Evolutionary conservation across 345 rosid genomes (phyloP).

Genomic region (Salix koriyanagi): DNA sequence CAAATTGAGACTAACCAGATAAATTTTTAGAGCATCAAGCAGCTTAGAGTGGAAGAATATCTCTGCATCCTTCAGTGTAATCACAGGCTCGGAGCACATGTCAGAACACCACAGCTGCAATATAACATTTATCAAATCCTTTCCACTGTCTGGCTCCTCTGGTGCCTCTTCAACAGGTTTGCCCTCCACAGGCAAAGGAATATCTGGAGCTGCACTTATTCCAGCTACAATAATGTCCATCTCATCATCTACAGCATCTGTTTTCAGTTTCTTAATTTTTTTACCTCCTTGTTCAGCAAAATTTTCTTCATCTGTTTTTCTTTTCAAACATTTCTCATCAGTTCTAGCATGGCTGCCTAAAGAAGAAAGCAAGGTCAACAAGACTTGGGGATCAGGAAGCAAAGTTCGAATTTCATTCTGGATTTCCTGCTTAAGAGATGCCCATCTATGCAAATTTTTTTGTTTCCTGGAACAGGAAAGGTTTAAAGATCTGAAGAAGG

Average conservation of each 20-base stretch:
- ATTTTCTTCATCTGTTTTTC: slow-evolving; percentile 38
- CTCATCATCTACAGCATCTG: slow-evolving; percentile 31
- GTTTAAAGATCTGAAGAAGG: slow-evolving; percentile 46
- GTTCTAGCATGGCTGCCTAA: slow-evolving; percentile 32
- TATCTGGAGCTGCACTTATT: slow-evolving; percentile 34
- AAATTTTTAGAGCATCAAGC: slow-evolving; percentile 64
- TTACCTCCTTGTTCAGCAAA: slow-evolving; percentile 18
- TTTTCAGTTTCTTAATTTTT: slow-evolving; percentile 45
- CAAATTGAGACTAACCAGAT: slow-evolving; percentile 48
- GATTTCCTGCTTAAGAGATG: slow-evolving; percentile 51
- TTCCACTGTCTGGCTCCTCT: slow-evolving; percentile 40
- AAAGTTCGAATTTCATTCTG: slow-evolving; percentile 59
- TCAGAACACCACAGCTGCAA: slow-evolving; percentile 70
- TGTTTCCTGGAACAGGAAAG: slow-evolving; percentile 25
- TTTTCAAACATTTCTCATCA: slow-evolving; percentile 37
- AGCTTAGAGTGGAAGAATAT: slow-evolving; percentile 61
- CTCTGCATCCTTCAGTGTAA: slow-evolving; percentile 53
- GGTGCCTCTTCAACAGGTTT: slow-evolving; percentile 21
- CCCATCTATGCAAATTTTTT: slow-evolving; percentile 34
- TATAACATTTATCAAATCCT: slow-evolving; percentile 39
- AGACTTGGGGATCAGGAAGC: slow-evolving; percentile 81
- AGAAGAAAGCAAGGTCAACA: slow-evolving; percentile 57
- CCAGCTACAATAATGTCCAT: slow-evolving; percentile 63
- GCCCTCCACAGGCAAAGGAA: slow-evolving; percentile 27
- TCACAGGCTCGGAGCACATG: slow-evolving; percentile 23